Base-by-base conservation (phyloP, 331 rosid species). In the Cydonia oblonga region DNA sequence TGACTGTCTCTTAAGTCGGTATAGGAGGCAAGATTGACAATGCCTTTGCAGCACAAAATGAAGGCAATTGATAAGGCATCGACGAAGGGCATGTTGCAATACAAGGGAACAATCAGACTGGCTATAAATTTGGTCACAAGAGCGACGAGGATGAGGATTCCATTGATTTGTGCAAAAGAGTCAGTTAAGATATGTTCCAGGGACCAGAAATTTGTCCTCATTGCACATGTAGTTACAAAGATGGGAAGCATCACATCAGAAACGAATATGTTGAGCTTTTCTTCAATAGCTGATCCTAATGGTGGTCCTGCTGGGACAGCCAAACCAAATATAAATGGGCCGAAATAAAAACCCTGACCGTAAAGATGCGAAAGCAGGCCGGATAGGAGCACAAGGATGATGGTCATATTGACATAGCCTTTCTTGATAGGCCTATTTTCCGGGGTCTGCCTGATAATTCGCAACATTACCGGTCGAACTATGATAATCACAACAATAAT, bases 301-400 rank as follows among this genome's bases (percentile, higher is more conserved):
- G 88, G 88, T 22, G 84, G 85, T 73, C 95, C 95, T n/a, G 77
- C 85, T 0, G 91, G 91, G 2, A 89, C 81, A 1, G 77, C 71
- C 72, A 89, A 65, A 9, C 95, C 95, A 10, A 81, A 7, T 1
- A 89, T 2, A 1, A 63, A 19, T 1, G 86, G n/a, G 4, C 91
- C 89, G 5, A 51, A 57, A 32, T 73, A 5, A 24, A 76, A 33
- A 13, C 71, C 22, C 28, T 69, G 82, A n/a, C 75, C 35, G 9
- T 1, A 9, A 0, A 0, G 0, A 2, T 16, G 0, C 44, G 88
- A 72, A 0, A 80, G 7, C 2, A 59, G 4, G 4, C 80, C 80
- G 0, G 74, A 73, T 0, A 5, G 14, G 3, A 89, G 62, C 7
- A 79, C 66, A 58, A 80, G 0, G 6, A 86, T 4, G 19, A 89